These are phyloP conservation scores for Marasmius sp. DNA, from an alignment of 1,284 basidiomycete species.

Conservation along the genomic window DNA sequence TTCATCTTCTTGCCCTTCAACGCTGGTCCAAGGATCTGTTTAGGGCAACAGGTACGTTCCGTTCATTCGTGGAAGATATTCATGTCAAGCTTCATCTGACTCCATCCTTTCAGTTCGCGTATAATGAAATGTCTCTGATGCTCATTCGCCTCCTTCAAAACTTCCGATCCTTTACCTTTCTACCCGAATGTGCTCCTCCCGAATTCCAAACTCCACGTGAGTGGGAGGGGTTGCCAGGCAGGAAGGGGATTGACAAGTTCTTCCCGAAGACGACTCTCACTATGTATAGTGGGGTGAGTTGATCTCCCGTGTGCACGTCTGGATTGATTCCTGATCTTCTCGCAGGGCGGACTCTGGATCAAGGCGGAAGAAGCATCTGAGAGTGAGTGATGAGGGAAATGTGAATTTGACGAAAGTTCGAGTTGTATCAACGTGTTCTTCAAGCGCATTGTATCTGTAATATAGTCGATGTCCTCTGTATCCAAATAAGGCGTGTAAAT, in stretches of 20 bases:
- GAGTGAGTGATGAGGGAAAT: too few relatives aligned
- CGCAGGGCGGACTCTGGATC: constrained; percentile 16
- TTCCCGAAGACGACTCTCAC: constrained; percentile 56
- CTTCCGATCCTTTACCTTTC: constrained; percentile 49
- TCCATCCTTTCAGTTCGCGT: constrained; percentile 50
- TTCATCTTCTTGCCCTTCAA: constrained; percentile 53
- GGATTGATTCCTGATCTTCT: background rate
- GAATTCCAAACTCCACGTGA: constrained; percentile 41
- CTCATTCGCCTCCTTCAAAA: constrained; percentile 62
- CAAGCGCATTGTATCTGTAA: too few relatives aligned
- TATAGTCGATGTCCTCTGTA: too few relatives aligned
- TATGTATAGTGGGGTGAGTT: constrained; percentile 47
- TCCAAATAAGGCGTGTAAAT: too few relatives aligned
- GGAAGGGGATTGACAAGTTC: constrained; percentile 47
- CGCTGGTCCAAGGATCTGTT: constrained; percentile 47
- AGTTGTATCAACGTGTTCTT: too few relatives aligned
- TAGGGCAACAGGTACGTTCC: constrained; percentile 40
- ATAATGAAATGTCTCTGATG: constrained; percentile 69
- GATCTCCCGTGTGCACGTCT: constrained; percentile 15
- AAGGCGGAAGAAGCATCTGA: constrained; percentile 7
- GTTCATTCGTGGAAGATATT: background rate
- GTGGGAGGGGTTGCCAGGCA: constrained; percentile 42
- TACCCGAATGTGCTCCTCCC: constrained; percentile 43
- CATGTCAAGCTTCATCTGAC: background rate
- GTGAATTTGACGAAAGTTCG: too few relatives aligned